Conservation (phyloP, 352 stramenopile species). For the Globisporangium yorkense region DNA sequence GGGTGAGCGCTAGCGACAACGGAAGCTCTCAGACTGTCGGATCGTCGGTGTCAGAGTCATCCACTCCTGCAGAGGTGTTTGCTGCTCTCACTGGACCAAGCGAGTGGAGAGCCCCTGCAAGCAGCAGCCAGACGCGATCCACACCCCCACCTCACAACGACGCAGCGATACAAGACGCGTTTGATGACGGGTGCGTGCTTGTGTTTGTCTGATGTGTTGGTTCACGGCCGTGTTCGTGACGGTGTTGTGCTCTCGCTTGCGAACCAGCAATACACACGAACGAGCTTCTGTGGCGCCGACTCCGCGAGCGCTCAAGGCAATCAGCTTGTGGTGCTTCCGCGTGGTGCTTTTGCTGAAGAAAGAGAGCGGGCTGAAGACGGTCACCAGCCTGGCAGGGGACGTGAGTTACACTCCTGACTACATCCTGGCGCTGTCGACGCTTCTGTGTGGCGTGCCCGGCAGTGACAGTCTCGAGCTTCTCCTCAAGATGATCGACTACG, state of each 20-base stretch:
- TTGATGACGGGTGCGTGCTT: slow-evolving; percentile 36
- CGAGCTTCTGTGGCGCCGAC: background rate
- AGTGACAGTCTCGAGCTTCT: slow-evolving; percentile 53
- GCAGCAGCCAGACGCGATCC: slow-evolving; percentile 6
- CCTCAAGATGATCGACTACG: slow-evolving; percentile 45
- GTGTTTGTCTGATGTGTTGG: background rate
- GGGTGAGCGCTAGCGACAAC: background rate
- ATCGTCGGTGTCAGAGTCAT: background rate
- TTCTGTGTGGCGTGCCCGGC: slow-evolving; percentile 53
- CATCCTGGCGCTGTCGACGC: slow-evolving; percentile 46
- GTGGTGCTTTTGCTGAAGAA: slow-evolving; percentile 75
- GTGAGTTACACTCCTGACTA: slow-evolving; percentile 64
- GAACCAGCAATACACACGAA: background rate
- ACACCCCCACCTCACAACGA: slow-evolving; percentile 1
- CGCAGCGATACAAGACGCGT: slow-evolving; percentile 11
- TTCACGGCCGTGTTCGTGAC: background rate
- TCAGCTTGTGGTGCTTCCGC: slow-evolving; percentile 67
- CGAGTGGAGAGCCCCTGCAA: background rate
- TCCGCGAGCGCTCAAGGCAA: slow-evolving; percentile 22
- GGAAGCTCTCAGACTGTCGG: background rate
- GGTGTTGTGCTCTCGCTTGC: background rate
- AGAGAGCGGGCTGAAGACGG: slow-evolving; percentile 52
- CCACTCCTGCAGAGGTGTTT: background rate
- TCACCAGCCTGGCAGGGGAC: slow-evolving; percentile 35
- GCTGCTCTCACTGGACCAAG: slow-evolving; percentile 2